Evolutionary conservation across 2,329 filamentous ascomycete species (phyloP).

Genomic region (Fusarium cicatricum): DNA sequence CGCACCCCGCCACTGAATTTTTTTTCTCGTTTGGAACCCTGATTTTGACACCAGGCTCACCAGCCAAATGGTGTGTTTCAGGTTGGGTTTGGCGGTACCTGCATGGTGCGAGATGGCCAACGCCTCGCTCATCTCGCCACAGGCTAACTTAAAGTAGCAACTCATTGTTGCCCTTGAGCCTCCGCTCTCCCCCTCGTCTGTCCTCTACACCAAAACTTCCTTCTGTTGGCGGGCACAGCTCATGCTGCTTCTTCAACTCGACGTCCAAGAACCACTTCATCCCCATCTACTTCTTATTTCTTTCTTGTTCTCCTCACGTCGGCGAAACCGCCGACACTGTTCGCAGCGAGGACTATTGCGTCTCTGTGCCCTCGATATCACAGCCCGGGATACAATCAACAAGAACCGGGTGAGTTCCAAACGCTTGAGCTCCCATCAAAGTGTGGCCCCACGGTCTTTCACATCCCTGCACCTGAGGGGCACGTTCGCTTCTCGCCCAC

Average conservation of each 20-base stretch:
- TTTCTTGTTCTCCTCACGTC: neutral
- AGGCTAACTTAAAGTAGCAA: conserved; percentile 18
- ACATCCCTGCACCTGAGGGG: conserved; percentile 42
- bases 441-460: conserved; percentile 39
- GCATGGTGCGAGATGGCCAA: conserved; percentile 9
- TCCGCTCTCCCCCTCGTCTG: conserved; percentile 22
- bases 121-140: conserved; percentile 22
- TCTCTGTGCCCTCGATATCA: neutral
- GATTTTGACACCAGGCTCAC: conserved; percentile 18
- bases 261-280: conserved; percentile 13
- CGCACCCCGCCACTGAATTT: conserved; percentile 46
- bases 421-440: conserved; percentile 24
- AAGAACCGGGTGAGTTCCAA: conserved; percentile 21
- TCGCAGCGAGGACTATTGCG: neutral
- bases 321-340: neutral
- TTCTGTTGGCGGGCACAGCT: conserved; percentile 30
- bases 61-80: conserved; percentile 18
- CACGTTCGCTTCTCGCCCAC: conserved; percentile 42
- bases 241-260: conserved; percentile 31
- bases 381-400: conserved; percentile 1
- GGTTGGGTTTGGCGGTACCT: conserved; percentile 4
- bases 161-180: conserved; percentile 12
- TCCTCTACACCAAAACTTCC: conserved; percentile 30
- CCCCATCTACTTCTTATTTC: neutral
- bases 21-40: conserved; percentile 17